Conservation (phyloP, 2,329 filamentous ascomycete genomes). For the Fusarium sterilihyphosum region DNA sequence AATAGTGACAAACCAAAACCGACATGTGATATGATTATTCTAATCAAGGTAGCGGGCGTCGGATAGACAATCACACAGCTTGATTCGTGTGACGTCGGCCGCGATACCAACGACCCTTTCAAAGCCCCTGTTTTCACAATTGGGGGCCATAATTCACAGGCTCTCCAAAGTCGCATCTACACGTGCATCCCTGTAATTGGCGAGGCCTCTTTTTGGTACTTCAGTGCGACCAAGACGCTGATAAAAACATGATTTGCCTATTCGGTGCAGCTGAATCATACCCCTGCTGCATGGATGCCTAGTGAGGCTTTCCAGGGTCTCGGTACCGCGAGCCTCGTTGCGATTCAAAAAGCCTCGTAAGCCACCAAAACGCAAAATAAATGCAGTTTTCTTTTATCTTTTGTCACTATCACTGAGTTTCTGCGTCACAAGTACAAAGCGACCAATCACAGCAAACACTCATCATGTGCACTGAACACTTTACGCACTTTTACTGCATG, state of each 20-base stretch:
- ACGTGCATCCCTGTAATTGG: constrained; percentile 2
- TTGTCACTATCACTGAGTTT: background rate
- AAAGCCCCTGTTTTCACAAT: background rate
- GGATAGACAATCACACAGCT: background rate
- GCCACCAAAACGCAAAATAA: background rate
- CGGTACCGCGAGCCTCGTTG: background rate
- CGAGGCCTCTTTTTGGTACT: constrained; percentile 13
- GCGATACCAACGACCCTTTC: background rate
- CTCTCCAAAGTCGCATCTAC: background rate
- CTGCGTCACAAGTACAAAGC: background rate
- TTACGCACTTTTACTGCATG: constrained; percentile 10
- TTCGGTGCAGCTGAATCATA: background rate
- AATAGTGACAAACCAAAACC: background rate
- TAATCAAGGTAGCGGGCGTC: no score
- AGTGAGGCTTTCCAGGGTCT: background rate
- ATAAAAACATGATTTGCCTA: background rate
- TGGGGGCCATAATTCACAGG: background rate
- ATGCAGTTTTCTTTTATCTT: background rate
- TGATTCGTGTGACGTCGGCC: background rate
- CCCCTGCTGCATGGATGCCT: constrained; percentile 9
- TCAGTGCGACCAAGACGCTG: background rate
- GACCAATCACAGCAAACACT: background rate
- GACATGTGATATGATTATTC: background rate
- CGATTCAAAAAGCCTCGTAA: background rate
- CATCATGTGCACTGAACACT: constrained; percentile 20